Evolutionary conservation across 805 yeast species (phyloP), one percentile per base, ranked within the genome.

Genomic region (Monosporozyma servazzii): DNA sequence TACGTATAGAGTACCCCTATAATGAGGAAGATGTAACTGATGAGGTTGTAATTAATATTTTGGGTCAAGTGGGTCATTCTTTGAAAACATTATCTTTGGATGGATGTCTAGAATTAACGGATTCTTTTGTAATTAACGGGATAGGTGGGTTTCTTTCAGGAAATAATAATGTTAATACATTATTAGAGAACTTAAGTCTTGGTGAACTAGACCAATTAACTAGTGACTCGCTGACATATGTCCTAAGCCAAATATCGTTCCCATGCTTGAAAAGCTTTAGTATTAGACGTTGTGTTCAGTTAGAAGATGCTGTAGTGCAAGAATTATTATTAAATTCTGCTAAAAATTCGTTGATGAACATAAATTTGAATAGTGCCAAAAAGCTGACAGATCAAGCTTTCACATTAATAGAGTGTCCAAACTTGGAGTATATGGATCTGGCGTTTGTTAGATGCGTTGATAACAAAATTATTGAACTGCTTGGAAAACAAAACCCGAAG

Each of bases 371-470:
- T 63, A 86, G 96, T 0, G 62, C 88, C n/a, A 76, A 79, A 54
- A 69, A 69, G 9, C 57, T 91, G 1, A 72, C 86, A 0, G 69
- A 73, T 15, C 70, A 71, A 5, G 70, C 82, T 7, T 76, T 84
- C 59, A 69, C 72, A 48, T 72, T 75, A 70, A 48, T 76, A 79
- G 50, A 69, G 54, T 62, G 67, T 62, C 86, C 89, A 1, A 75
- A 82, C 29, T 68, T 91, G 43, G 80, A 88, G 0, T 75, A 79
- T 33, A 58, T 87, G 17, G 93, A 91, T 64, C 62, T 82, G 13
- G 95, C 97, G 0, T 91, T 91, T 67, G 86, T 88, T 2, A 72
- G 95, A 40, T 72, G 80, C 20, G 77, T 88, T 11, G 88, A 88
- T 62, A 88, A 91, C 65, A 76, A 74, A 18, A 76, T 80, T 0